A percentile compares a stretch with the other conserved stretches of the same genome.
These are phyloP conservation scores for Silene uniflora DNA, from an alignment of 148 eudicot genomes.

Conservation along the genomic window DNA sequence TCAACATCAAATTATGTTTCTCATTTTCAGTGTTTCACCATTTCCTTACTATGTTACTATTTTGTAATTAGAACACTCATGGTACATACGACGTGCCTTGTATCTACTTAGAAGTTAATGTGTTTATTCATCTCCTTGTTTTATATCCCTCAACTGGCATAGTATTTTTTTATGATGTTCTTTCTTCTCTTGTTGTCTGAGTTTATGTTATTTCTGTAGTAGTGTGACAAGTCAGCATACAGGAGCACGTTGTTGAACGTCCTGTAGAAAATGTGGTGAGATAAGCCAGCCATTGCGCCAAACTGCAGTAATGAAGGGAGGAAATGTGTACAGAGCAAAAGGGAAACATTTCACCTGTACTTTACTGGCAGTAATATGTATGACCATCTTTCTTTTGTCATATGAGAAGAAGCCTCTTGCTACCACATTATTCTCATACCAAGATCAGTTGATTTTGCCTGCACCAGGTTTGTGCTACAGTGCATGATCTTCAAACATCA, in stretches of 20 bases:
- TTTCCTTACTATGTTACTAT: not conserved
- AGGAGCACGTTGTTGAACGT: not conserved
- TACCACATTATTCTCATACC: slow-evolving; percentile 28
- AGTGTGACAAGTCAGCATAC: slow-evolving; percentile 12
- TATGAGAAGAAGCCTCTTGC: slow-evolving; percentile 55
- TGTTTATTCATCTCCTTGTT: not conserved
- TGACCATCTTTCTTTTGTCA: slow-evolving; percentile 62
- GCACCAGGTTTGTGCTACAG: slow-evolving; percentile 42
- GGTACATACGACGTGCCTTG: not conserved
- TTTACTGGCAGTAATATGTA: slow-evolving; percentile 44
- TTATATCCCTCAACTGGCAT: not conserved
- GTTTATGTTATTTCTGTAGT: not conserved
- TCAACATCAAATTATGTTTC: not conserved
- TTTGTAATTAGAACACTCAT: not conserved
- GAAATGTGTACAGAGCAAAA: slow-evolving; percentile 41
- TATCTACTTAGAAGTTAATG: not conserved
- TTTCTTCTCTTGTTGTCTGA: not conserved
- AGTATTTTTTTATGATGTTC: not conserved
- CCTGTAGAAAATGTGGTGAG: slow-evolving; percentile 26
- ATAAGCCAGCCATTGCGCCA: slow-evolving; percentile 20
- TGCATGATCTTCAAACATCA: no score
- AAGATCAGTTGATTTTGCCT: slow-evolving; percentile 48
- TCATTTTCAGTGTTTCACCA: not conserved
- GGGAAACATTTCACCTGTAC: slow-evolving; percentile 49
- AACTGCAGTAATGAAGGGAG: slow-evolving; percentile 55